These are phyloP conservation scores for Jasminum sambac DNA, from an alignment of 257 asterid species.

Conservation along the genomic window DNA sequence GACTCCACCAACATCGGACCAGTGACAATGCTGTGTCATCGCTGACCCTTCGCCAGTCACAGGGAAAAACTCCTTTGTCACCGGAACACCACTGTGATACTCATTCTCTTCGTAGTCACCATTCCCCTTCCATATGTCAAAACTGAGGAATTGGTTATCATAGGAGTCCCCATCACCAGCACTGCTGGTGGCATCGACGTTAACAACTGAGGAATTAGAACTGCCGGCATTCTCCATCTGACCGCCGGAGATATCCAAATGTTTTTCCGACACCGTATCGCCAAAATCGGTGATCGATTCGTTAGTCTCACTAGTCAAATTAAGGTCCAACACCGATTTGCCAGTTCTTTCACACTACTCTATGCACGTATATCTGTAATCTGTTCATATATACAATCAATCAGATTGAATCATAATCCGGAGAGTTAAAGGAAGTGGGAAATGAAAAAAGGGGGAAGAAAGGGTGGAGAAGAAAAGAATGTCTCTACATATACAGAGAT, in stretches of 20 bases:
- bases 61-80: slow-evolving; percentile 69
- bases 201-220: slow-evolving; percentile 70
- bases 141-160: slow-evolving; percentile 46
- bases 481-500: slow-evolving; percentile 18
- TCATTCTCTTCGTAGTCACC: slow-evolving; percentile 45
- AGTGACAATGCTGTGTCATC: slow-evolving; percentile 25
- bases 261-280: slow-evolving; percentile 41
- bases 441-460: slow-evolving; percentile 19
- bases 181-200: slow-evolving; percentile 67
- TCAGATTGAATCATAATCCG: background rate
- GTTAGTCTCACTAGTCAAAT: slow-evolving; percentile 44
- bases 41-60: slow-evolving; percentile 27
- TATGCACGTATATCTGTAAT: background rate
- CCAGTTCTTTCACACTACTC: background rate
- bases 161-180: slow-evolving; percentile 75
- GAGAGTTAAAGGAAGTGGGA: slow-evolving; percentile 8
- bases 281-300: slow-evolving; percentile 42
- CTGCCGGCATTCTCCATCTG: slow-evolving; percentile 79
- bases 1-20: slow-evolving; percentile 48
- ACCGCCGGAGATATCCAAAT: slow-evolving; percentile 33
- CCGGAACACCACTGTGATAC: slow-evolving; percentile 44
- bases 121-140: slow-evolving; percentile 59
- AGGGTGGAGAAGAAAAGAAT: slow-evolving; percentile 54
- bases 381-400: slow-evolving; percentile 12
- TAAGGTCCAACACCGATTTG: slow-evolving; percentile 55